Conservation (phyloP, 2,329 filamentous ascomycete genomes). For the Neofusicoccum ribis region DNA sequence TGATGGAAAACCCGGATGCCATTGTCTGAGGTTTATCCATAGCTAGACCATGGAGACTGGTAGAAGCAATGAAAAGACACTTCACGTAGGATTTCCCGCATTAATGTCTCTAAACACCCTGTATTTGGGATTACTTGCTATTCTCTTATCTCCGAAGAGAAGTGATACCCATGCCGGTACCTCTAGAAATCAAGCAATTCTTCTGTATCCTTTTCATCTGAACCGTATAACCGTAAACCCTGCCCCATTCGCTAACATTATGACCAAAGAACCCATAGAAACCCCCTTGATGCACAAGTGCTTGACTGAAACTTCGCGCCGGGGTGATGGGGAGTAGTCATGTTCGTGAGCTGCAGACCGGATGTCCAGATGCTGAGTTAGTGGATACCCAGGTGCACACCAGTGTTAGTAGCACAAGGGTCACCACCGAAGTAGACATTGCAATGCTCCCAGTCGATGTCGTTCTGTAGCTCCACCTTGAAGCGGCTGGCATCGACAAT, state of each 20-base stretch:
- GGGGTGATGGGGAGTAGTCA: not conserved
- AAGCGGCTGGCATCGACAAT: slow-evolving; percentile 50
- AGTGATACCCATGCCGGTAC: not conserved
- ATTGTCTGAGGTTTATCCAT: slow-evolving; percentile 32
- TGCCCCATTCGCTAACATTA: not conserved
- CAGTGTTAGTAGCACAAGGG: slow-evolving; percentile 36
- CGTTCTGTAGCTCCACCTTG: slow-evolving; percentile 39
- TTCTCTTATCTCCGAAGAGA: not conserved
- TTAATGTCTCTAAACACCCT: not conserved
- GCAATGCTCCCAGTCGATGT: slow-evolving; percentile 50
- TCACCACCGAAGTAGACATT: slow-evolving; percentile 45
- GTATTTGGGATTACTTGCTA: not conserved
- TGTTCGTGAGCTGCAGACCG: not conserved
- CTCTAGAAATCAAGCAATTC: not conserved
- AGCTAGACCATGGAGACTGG: not conserved
- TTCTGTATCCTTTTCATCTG: not conserved
- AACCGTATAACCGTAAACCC: not conserved
- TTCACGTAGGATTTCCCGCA: not conserved
- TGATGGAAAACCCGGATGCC: slow-evolving; percentile 40
- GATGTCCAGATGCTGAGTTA: not conserved
- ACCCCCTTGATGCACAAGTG: not conserved
- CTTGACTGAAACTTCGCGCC: not conserved
- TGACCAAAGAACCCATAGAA: not conserved
- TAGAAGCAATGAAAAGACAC: not conserved
- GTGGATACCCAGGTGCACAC: slow-evolving; percentile 5